A percentile compares a stretch with the other conserved stretches of the same genome.
Conservation (phyloP, 306 rosid genomes). For the Quercus robur region DNA sequence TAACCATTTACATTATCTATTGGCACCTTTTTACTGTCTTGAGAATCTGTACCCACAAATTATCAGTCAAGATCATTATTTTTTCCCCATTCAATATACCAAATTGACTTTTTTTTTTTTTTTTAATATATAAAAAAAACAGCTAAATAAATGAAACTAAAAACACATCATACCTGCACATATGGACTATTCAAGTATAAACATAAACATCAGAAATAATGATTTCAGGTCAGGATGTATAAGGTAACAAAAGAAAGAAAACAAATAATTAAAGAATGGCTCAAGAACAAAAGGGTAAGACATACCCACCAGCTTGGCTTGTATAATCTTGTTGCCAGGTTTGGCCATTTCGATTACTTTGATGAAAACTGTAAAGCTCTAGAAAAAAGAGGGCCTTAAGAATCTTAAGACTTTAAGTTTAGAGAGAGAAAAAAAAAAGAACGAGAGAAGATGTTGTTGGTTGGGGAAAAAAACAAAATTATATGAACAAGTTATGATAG, state of each 20-base stretch:
- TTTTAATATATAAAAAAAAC: too few relatives aligned
- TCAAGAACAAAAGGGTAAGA: constrained; percentile 38
- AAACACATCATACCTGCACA: background rate
- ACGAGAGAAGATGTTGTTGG: background rate
- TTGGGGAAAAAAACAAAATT: background rate
- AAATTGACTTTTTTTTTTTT: background rate
- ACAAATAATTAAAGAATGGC: background rate
- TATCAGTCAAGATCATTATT: background rate
- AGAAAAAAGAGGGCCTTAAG: too few relatives aligned
- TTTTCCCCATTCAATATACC: background rate
- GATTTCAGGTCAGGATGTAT: background rate
- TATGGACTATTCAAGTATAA: background rate
- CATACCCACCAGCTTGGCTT: constrained; percentile 95
- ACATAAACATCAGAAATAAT: background rate
- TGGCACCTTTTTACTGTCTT: background rate
- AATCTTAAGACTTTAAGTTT: too few relatives aligned
- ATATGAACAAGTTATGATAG: background rate
- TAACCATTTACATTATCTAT: too few relatives aligned
- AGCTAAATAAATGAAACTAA: background rate
- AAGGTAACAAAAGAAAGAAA: background rate
- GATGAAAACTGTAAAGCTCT: background rate
- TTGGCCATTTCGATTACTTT: constrained; percentile 36
- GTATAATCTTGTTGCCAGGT: constrained; percentile 68
- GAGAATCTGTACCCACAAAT: background rate
- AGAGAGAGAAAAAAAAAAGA: background rate